Base-by-base conservation (phyloP, 306 rosid species). In the Notholithocarpus densiflorus region DNA sequence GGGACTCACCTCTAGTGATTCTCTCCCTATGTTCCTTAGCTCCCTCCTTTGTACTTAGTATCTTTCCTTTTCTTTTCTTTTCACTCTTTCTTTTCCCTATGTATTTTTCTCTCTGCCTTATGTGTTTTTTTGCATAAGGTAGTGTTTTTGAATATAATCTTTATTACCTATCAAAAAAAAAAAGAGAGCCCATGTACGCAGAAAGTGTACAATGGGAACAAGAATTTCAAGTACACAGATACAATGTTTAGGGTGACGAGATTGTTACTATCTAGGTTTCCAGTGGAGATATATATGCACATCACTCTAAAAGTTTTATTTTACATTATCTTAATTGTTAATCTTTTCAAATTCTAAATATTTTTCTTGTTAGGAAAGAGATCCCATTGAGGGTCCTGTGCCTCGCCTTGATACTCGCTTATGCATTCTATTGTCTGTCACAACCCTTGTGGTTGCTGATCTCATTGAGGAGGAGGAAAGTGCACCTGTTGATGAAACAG, bases 381-480 rank as follows among this genome's bases (percentile, higher is more conserved):
- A 91, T 75, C 96, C 97, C n/a, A 92, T 93, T 77, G 98, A 95
- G 73, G 99, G 99, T n/a, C 99, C 99, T 12, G 85, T 95, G 91
- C 98, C 99, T 74, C 96, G 86, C 86, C 86, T 95, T 15, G 99
- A 95, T 82, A 85, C 98, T 59, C 97, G 99, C 74, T 81, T 95
- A 80, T 90, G 96, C 97, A 89, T 91, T 87, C 90, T 93, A 40
- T 83, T 95, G 75, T 91, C 98, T 37, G 89, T 95, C 83, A 88
- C 88, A 51, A 86, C 96, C 24, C 99, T 95, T 73, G 97, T 91
- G 74, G 84, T 95, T 77, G 90, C 89, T 53, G 90, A 90, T 82
- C 91, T 95, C 74, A 84, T 95, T 76, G 98, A 90, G 81, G 98
- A 92, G 84, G 98, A 87, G 86, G 98, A 91, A 84, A 79, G 76